phyloP scores from a whole-genome alignment of 208 protist genomes.

The Entamoeba invadens region DNA sequence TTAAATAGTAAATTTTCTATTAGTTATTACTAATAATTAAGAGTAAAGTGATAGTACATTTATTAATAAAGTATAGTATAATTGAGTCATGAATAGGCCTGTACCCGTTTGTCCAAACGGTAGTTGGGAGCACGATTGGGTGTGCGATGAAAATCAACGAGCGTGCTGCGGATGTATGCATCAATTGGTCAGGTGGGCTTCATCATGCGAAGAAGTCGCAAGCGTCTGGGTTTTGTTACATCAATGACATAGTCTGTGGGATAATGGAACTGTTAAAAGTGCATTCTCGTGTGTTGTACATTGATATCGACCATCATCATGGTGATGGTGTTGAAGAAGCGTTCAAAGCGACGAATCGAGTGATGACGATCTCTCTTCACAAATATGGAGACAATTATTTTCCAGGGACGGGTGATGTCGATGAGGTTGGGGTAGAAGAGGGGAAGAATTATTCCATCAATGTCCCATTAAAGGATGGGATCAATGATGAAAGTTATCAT shows the following conservation, averaged over 20 bases:
- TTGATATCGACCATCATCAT: conserved; percentile 99
- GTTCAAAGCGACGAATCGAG: conserved; percentile 90
- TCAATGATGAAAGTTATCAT: conserved; percentile 53
- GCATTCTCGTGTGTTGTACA: conserved; percentile 79
- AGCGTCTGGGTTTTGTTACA: conserved; percentile 95
- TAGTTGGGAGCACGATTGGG: conserved; percentile 31
- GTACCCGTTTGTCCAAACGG: conserved; percentile 44
- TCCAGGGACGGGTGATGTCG: conserved; percentile 48
- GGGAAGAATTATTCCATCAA: conserved; percentile 67
- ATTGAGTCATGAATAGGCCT: too few species aligned
- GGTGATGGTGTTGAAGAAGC: conserved; percentile 94
- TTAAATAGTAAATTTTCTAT: too few species aligned
- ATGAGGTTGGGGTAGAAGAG: conserved; percentile 51
- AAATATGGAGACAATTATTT: conserved; percentile 76
- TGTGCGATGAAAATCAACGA: conserved; percentile 75
- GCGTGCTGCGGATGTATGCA: conserved; percentile 68
- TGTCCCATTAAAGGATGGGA: conserved; percentile 51
- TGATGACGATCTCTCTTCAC: conserved; percentile 97
- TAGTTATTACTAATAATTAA: too few species aligned
- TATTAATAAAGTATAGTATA: too few species aligned
- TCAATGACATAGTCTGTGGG: conserved; percentile 97
- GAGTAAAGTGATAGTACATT: too few species aligned
- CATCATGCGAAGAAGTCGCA: conserved; percentile 78
- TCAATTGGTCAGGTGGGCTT: conserved; percentile 95
- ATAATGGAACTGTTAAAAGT: conserved; percentile 92